phyloP scores from a whole-genome alignment of 352 stramenopile species.

The Blastocystis sp. region DNA sequence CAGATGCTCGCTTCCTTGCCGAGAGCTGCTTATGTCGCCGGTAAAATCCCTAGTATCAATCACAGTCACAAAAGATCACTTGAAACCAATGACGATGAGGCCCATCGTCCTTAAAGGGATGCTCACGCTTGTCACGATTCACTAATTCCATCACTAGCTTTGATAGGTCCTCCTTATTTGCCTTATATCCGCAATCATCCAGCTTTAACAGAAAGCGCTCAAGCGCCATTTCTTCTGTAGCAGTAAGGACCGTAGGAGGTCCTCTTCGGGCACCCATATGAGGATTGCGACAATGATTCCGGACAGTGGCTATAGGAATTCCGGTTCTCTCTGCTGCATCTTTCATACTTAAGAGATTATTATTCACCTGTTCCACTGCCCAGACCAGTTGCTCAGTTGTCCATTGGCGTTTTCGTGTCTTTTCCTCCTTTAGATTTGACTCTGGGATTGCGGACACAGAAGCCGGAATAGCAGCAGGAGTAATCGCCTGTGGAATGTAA shows the following conservation, averaged over 20 bases:
- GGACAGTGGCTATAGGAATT: conserved; percentile 61
- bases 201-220: conserved; percentile 54
- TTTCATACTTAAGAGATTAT: conserved; percentile 4
- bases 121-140: conserved; percentile 15
- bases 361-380: conserved; percentile 52
- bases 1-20: not conserved
- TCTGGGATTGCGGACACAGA: not conserved
- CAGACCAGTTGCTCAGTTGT: conserved; percentile 30
- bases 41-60: conserved; percentile 48
- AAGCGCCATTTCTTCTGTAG: conserved; percentile 32
- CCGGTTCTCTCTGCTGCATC: conserved; percentile 28
- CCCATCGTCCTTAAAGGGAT: conserved; percentile 66
- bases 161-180: conserved; percentile 47
- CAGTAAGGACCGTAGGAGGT: conserved; percentile 55
- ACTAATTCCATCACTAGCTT: conserved; percentile 63
- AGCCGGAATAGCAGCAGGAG: not conserved
- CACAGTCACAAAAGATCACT: not conserved
- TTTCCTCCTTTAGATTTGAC: not conserved
- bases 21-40: conserved; percentile 32
- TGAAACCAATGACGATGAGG: conserved; percentile 67
- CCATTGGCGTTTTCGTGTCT: not conserved
- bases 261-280: conserved; percentile 34
- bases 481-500: not conserved
- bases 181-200: conserved; percentile 62
- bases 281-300: conserved; percentile 51